These are phyloP conservation scores for Aspergillus tubingensis DNA, from an alignment of 2,329 filamentous ascomycete species.

Conservation along the genomic window DNA sequence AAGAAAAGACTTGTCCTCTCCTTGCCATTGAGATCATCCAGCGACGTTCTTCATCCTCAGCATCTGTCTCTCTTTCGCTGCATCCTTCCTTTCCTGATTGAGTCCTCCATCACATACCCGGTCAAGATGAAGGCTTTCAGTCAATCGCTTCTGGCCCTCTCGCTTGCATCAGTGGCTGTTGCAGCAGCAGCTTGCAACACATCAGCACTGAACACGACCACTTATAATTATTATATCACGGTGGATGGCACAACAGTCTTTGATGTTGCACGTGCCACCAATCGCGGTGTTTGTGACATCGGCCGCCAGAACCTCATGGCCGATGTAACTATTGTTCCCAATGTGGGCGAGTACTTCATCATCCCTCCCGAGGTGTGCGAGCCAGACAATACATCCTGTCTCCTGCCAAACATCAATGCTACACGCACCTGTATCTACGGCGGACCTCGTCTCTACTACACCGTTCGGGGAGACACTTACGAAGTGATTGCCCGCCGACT, in stretches of 20 bases:
- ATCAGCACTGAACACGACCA: slow-evolving; percentile 10
- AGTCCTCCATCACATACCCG: neutral
- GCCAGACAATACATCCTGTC: slow-evolving; percentile 18
- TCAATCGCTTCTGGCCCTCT: neutral
- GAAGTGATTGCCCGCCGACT: slow-evolving; percentile 17
- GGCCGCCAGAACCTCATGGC: slow-evolving; percentile 18
- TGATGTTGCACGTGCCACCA: slow-evolving; percentile 9
- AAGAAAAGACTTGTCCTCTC: neutral
- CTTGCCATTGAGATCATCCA: neutral
- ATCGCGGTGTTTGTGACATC: slow-evolving; percentile 18
- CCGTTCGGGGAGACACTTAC: slow-evolving; percentile 20
- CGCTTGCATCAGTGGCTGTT: neutral
- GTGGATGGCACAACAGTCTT: slow-evolving; percentile 10
- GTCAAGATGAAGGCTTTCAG: neutral
- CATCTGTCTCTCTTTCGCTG: neutral
- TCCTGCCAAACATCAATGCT: slow-evolving; percentile 9
- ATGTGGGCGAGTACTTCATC: slow-evolving; percentile 16
- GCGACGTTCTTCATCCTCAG: neutral
- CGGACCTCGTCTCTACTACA: slow-evolving; percentile 23
- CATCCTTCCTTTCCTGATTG: neutral
- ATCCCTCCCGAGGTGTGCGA: slow-evolving; percentile 18
- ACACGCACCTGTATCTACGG: slow-evolving; percentile 18
- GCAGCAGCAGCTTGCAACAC: slow-evolving; percentile 9
- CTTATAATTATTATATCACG: neutral
- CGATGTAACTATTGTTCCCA: slow-evolving; percentile 20